Conservation (phyloP, 345 rosid genomes). For the Gossypium australe region DNA sequence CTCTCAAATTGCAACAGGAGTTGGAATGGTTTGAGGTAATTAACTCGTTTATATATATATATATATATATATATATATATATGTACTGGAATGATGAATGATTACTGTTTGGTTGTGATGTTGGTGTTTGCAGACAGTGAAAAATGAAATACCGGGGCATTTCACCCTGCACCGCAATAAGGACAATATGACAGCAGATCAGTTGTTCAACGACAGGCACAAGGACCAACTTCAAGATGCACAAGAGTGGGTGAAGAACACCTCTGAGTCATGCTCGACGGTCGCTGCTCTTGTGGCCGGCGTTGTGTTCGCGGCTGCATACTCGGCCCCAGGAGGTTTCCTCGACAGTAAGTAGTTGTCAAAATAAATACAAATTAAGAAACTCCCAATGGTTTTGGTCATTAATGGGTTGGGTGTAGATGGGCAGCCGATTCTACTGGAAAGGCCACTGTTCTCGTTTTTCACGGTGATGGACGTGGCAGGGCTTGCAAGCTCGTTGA, state of each 20-base stretch:
- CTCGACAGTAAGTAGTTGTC: not conserved
- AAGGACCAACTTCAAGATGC: not conserved
- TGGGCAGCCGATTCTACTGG: constrained; percentile 14
- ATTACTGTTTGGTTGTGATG: no score
- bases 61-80: no score
- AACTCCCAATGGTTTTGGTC: not conserved
- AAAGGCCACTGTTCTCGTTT: constrained; percentile 13
- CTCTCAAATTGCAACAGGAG: constrained; percentile 23
- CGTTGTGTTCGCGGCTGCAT: constrained; percentile 18
- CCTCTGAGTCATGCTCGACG: constrained; percentile 23
- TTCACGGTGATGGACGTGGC: constrained; percentile 21
- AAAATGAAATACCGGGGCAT: not conserved
- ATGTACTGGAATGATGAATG: no score
- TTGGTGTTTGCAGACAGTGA: constrained; percentile 9
- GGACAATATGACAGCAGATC: not conserved
- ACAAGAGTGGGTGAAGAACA: constrained; percentile 16
- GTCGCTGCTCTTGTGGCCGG: constrained; percentile 24
- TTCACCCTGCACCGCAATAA: not conserved
- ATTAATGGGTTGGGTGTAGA: not conserved
- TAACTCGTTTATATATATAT: not conserved
- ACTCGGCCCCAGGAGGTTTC: constrained; percentile 14
- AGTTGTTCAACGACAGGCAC: constrained; percentile 13
- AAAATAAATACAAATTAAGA: not conserved
- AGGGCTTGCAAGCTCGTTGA: constrained; percentile 18
- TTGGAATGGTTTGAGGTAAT: constrained; percentile 24